Conservation (phyloP, 257 asterid genomes). For the Plantago ovata region DNA sequence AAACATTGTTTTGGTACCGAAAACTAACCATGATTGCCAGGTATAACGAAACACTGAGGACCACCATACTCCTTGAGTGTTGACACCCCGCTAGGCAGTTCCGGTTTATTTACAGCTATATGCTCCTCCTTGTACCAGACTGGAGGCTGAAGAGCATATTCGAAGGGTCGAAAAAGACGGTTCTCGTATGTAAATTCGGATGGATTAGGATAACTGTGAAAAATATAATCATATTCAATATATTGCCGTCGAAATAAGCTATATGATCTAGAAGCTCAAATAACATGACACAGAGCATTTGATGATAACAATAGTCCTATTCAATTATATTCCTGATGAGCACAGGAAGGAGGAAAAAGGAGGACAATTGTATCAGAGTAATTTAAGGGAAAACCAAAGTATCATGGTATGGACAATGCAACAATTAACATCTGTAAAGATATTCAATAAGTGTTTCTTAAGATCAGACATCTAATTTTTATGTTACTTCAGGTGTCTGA, state of each 20-base stretch:
- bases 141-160: slow-evolving; percentile 97
- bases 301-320: too few species aligned
- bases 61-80: slow-evolving; percentile 74
- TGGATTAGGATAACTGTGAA: slow-evolving; percentile 92
- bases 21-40: slow-evolving; percentile 94
- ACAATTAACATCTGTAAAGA: too few species aligned
- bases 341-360: too few species aligned
- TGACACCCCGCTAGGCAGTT: slow-evolving; percentile 65
- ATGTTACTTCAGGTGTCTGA: too few species aligned
- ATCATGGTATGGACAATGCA: too few species aligned
- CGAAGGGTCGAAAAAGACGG: slow-evolving; percentile 92
- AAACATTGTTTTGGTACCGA: slow-evolving; percentile 13
- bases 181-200: slow-evolving; percentile 87
- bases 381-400: too few species aligned
- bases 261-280: background rate
- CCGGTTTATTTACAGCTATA: slow-evolving; percentile 89
- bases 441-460: too few species aligned
- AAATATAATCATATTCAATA: slow-evolving; percentile 14
- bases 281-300: too few species aligned
- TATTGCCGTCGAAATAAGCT: slow-evolving; percentile 1
- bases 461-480: too few species aligned
- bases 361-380: too few species aligned
- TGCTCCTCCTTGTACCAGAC: slow-evolving; percentile 82
- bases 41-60: slow-evolving; percentile 93
- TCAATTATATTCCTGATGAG: too few species aligned